phyloP scores from a whole-genome alignment of 306 rosid species.

The Ormosia emarginata region DNA sequence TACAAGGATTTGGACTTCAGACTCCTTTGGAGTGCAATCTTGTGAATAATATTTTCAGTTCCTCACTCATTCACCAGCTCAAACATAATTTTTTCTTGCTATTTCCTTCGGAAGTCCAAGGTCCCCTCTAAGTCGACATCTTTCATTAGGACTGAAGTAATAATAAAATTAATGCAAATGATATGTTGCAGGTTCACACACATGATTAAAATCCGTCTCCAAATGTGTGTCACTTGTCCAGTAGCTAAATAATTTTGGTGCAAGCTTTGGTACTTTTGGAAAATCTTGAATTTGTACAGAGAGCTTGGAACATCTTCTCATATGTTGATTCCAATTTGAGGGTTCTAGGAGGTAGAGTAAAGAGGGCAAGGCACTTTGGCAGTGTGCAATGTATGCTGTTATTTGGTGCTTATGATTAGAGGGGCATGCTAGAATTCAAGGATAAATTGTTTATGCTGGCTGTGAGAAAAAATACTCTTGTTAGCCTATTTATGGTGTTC shows the following conservation, averaged over 20 bases:
- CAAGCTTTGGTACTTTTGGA: background rate
- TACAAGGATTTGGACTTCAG: background rate
- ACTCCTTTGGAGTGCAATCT: background rate
- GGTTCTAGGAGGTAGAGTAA: background rate
- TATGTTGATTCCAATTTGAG: conserved; percentile 1
- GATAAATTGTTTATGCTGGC: background rate
- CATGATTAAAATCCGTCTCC: background rate
- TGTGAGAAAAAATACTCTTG: background rate
- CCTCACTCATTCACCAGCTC: background rate
- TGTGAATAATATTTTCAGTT: background rate
- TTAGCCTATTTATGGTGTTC: background rate
- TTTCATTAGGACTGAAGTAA: background rate
- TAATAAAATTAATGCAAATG: too few relatives aligned
- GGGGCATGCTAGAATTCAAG: background rate
- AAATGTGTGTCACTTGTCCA: background rate
- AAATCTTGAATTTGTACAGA: conserved; percentile 2
- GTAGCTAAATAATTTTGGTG: background rate
- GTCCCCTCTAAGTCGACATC: background rate
- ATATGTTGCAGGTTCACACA: background rate
- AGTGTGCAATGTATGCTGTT: background rate
- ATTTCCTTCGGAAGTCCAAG: background rate
- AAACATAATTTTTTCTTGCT: background rate
- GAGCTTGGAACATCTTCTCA: background rate
- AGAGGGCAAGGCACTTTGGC: background rate
- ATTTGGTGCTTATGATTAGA: background rate